Base-by-base conservation (phyloP, 2,329 filamentous ascomycete species). In the Gaeumannomyces tritici region DNA sequence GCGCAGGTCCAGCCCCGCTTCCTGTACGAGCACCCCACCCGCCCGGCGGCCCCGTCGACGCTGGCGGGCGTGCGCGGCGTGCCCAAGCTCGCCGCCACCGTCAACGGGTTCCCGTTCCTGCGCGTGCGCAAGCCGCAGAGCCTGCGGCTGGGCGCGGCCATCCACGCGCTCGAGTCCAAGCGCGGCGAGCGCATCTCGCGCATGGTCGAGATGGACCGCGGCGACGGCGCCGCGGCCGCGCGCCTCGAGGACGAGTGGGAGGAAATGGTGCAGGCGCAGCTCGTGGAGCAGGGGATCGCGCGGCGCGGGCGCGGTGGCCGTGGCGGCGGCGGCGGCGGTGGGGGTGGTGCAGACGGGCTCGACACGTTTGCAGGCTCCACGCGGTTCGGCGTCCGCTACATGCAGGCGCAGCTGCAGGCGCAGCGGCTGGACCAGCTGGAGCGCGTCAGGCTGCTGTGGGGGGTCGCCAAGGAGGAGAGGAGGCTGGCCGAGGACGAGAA, bases 51-150 rank as follows among this genome's bases (percentile, higher is more conserved):
- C 2, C 67, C 70, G 76, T 27, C 75, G 89, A 1, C 73, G 74
- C 15, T 82, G 12, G 74, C 73, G 8, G 73, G 71, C 1, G 68
- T 68, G 18, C 81, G 88, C 27, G 78, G 81, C 57, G 77, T 90
- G 2, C 89, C 89, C 1, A 74, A 75, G 1, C 70, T 91, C 1
- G 71, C 70, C 51, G 75, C 81, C 35, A 79, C 82, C 4, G 79
- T 85, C 2, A 77, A 79, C 55, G 79, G 79, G 29, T 73, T 86
- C 28, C 83, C 88, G 0, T 88, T 92, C 68, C 72, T 93, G 31
- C 84, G 89, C 47, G 73, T 88, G 57, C 80, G 76, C 65, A 89
- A 89, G 71, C 86, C 86, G 5, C 87, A 92, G 71, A 81, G 87
- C 2, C 70, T 71, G 0, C 73, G 74, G n/a, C 73, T 93, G 26